Evolutionary conservation across 768 basidiomycete species (phyloP).

Genomic region (Fomitopsis pulvina): DNA sequence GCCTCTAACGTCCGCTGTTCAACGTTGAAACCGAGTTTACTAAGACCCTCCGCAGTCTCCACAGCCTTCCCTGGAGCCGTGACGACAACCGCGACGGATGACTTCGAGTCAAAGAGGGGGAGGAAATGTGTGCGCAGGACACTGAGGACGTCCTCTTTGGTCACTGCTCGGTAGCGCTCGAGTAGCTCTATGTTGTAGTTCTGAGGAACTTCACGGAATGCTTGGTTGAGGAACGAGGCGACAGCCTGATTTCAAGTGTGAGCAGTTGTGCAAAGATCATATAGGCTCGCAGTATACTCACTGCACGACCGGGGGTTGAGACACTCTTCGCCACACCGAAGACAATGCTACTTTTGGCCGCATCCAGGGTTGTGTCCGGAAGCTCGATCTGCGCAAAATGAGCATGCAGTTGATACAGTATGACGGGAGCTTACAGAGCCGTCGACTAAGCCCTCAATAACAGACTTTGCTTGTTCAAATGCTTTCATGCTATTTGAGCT

Average conservation of each 20-base stretch:
- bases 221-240: conserved; percentile 85
- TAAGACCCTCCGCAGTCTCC: conserved; percentile 59
- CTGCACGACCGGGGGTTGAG: conserved; percentile 83
- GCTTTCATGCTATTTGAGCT: conserved; percentile 77
- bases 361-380: conserved; percentile 76
- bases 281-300: conserved; percentile 22
- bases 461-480: conserved; percentile 70
- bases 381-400: conserved; percentile 55
- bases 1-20: conserved; percentile 63
- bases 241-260: conserved; percentile 44
- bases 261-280: neutral
- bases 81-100: conserved; percentile 76
- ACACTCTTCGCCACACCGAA: conserved; percentile 75
- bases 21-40: conserved; percentile 68
- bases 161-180: conserved; percentile 72
- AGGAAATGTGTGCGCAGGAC: conserved; percentile 71
- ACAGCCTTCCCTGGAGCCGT: conserved; percentile 78
- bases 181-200: conserved; percentile 72
- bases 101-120: conserved; percentile 73
- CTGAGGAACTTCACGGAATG: conserved; percentile 76
- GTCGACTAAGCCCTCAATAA: conserved; percentile 75
- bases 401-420: neutral
- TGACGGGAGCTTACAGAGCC: conserved; percentile 53
- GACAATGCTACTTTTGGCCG: conserved; percentile 89
- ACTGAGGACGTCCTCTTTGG: conserved; percentile 66